Conservation (phyloP, 441 rosid genomes). For the Metrosideros polymorpha region DNA sequence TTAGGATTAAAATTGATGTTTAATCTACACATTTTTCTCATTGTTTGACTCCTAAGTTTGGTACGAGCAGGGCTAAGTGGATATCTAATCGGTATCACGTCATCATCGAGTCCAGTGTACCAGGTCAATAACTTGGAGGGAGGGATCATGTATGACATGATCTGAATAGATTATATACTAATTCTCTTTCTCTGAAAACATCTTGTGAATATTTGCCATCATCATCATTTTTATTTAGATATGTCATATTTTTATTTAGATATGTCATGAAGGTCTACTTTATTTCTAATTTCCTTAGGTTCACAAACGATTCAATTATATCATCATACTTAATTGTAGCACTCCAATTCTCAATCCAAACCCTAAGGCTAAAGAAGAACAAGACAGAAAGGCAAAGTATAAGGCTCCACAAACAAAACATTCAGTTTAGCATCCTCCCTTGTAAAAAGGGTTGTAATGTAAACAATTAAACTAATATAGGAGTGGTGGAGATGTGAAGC, state of each 20-base stretch:
- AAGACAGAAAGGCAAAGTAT: not conserved
- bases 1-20: not conserved
- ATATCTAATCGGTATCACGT: not conserved
- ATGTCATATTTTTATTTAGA: not conserved
- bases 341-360: not conserved
- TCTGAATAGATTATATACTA: not conserved
- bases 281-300: not conserved
- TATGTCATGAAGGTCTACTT: not conserved
- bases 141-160: not conserved
- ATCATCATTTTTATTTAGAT: not conserved
- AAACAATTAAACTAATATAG: not conserved
- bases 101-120: not conserved
- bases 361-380: not conserved
- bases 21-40: not conserved
- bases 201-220: not conserved
- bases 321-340: not conserved
- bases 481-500: constrained; percentile 33
- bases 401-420: not conserved
- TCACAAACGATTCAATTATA: not conserved
- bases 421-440: not conserved
- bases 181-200: not conserved
- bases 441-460: not conserved
- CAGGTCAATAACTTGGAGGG: not conserved
- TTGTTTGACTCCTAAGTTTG: not conserved
- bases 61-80: not conserved